Evolutionary conservation across 176 grass and related monocot species (phyloP).

Genomic region (Typha latifolia): DNA sequence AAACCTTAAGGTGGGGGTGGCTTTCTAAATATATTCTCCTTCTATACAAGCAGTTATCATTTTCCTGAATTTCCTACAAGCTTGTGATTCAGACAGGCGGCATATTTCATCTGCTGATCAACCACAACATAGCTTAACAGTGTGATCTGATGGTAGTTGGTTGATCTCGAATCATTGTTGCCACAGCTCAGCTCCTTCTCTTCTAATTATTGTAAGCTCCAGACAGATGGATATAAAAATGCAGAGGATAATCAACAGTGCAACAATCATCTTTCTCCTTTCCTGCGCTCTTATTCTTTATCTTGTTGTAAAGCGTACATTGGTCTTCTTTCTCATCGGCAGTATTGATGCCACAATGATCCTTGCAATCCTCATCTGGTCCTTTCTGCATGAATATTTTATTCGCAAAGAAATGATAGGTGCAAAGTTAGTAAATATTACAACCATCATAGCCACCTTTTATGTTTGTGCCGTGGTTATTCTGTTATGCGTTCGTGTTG

Average conservation of each 20-base stretch:
- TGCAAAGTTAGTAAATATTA: background rate
- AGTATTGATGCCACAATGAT: background rate
- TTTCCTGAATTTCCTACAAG: too few species aligned
- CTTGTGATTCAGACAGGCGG: too few species aligned
- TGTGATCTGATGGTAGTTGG: too few species aligned
- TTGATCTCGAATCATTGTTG: too few species aligned
- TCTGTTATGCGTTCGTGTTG: background rate
- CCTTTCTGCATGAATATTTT: background rate
- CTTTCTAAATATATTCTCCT: too few species aligned
- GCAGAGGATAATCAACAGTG: background rate
- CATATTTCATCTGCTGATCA: too few species aligned
- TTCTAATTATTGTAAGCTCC: background rate
- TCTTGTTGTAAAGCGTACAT: background rate
- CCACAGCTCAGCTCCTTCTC: background rate
- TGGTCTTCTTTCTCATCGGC: slow-evolving; percentile 1
- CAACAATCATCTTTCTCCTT: background rate
- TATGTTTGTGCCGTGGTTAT: background rate
- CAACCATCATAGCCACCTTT: background rate
- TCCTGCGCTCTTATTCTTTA: background rate
- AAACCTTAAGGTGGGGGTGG: too few species aligned
- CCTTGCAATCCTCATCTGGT: background rate
- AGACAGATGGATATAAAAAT: background rate
- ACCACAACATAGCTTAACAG: too few species aligned
- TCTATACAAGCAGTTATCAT: too few species aligned
- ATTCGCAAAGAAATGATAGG: background rate